Evolutionary conservation across 176 grass and related monocot genomes (phyloP), one percentile per base, ranked within the genome.

Genomic region (Sorghum bicolor): DNA sequence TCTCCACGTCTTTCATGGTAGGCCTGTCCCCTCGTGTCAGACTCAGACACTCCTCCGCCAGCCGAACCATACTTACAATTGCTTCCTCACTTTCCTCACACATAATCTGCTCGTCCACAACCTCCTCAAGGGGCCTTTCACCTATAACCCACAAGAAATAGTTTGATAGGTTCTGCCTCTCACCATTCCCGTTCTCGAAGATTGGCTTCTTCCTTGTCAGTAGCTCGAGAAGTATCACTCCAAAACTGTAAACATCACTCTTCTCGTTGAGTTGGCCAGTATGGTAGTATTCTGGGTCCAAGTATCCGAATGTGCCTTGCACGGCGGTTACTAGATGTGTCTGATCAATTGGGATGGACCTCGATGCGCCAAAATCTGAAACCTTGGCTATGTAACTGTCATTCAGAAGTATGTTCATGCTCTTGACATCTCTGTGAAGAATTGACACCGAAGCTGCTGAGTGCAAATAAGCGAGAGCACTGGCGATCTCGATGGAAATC

Each of bases 1-100:
- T 74, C 77, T 86, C 84, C 43, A 86, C 84, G 1, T 86, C 69
- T 72, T 86, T 86, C 84, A 86, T 80, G 44, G 11, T 75, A 55
- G 84, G 84, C 11, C 84, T 66, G 19, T 80, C 57, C 15, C 47
- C 40, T 38, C 84, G 31, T 4, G 67, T 86, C 64, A 64, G 39
- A 13, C 65, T 77, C 22, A 82, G 72, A 38, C 63, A 81, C 64
- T 82, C 79, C 34, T 20, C 3, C 3, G 52, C 79, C 7, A 82
- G 6, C 37, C 17, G 16, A 63, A 29, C 57, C 32, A 65, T 40
- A 12, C 33, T 10, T 4, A 25, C 32, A 34, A 82, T 61, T 4
- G 10, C 79, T 13, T 82, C 85, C 72, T 70, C 41, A 11, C 33
- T 48, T 3, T 6, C 66, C 25, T 52, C 80, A 11, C 29, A 31